Conservation (phyloP, 768 basidiomycete species). For the Boletus coccyginus region DNA sequence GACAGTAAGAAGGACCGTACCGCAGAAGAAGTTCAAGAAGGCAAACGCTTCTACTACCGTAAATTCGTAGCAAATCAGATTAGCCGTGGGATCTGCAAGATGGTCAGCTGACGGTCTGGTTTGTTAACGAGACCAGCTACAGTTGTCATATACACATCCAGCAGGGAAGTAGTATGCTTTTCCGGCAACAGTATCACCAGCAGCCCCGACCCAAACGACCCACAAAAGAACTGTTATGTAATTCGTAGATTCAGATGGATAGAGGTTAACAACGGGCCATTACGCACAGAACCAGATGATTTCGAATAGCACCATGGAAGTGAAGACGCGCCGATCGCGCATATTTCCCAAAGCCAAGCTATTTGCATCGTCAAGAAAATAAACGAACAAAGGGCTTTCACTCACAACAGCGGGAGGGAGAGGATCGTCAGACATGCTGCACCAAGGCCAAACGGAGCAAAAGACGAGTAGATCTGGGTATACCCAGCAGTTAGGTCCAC, state of each 20-base stretch:
- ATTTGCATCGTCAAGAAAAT: neutral
- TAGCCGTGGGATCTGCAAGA: conserved; percentile 6
- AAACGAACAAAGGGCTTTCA: neutral
- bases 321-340: conserved; percentile 8
- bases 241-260: neutral
- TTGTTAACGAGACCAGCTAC: conserved; percentile 1
- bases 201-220: conserved; percentile 20
- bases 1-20: conserved; percentile 12
- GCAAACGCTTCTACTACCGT: conserved; percentile 18
- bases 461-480: neutral
- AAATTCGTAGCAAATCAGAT: conserved; percentile 18
- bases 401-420: conserved; percentile 28
- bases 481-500: conserved; percentile 9
- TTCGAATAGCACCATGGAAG: conserved; percentile 25
- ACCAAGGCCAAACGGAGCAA: conserved; percentile 18
- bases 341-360: conserved; percentile 17
- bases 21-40: conserved; percentile 23
- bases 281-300: conserved; percentile 26
- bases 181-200: conserved; percentile 9
- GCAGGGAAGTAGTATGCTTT: conserved; percentile 9
- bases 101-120: neutral
- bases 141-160: conserved; percentile 13
- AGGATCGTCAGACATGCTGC: conserved; percentile 14
- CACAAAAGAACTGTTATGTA: conserved; percentile 18
- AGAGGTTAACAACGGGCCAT: neutral